Evolutionary conservation across 176 grass and related monocot genomes (phyloP).

Genomic region (Elaeis guineensis): DNA sequence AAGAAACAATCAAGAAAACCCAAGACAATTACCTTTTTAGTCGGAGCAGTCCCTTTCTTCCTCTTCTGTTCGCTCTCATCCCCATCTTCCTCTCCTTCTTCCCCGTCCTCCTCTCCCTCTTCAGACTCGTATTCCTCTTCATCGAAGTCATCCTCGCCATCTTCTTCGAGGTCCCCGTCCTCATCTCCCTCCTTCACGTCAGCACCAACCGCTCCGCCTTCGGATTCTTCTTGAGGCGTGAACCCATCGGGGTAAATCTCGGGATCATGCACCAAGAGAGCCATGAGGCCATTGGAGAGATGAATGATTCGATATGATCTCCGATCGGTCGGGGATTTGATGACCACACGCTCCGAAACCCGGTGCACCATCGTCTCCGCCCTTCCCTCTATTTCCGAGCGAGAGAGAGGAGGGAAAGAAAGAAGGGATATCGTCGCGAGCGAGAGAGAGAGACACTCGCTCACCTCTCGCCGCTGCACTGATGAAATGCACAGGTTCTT

Average conservation of each 20-base stretch:
- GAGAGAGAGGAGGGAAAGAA: too few species aligned
- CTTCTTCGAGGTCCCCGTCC: slow-evolving; percentile 10
- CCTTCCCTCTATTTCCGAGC: background rate
- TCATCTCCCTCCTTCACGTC: slow-evolving; percentile 22
- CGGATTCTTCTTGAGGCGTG: slow-evolving; percentile 1
- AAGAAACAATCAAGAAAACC: too few species aligned
- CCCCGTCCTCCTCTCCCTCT: slow-evolving; percentile 25
- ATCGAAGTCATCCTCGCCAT: slow-evolving; percentile 4
- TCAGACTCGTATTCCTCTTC: slow-evolving; percentile 21
- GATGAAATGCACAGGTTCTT: too few species aligned
- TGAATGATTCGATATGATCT: slow-evolving; percentile 67
- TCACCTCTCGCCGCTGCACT: too few species aligned
- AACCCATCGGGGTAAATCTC: slow-evolving; percentile 70
- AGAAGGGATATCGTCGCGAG: too few species aligned
- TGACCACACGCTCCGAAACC: slow-evolving; percentile 39
- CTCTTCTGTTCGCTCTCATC: slow-evolving; percentile 43
- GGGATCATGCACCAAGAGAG: slow-evolving; percentile 73
- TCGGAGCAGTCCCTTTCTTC: slow-evolving; percentile 31
- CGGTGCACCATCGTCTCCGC: background rate
- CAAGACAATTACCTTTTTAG: slow-evolving; percentile 54
- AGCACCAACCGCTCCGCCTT: slow-evolving; percentile 4
- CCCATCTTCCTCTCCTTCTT: slow-evolving; percentile 15
- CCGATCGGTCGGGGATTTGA: slow-evolving; percentile 73
- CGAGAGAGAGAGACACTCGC: too few species aligned
- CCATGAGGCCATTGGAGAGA: slow-evolving; percentile 64